Percentiles rank a stretch among this genome's conserved stretches.
Evolutionary conservation across 1,284 basidiomycete genomes (phyloP).

Genomic region (Cutaneotrichosporon arboriforme): DNA sequence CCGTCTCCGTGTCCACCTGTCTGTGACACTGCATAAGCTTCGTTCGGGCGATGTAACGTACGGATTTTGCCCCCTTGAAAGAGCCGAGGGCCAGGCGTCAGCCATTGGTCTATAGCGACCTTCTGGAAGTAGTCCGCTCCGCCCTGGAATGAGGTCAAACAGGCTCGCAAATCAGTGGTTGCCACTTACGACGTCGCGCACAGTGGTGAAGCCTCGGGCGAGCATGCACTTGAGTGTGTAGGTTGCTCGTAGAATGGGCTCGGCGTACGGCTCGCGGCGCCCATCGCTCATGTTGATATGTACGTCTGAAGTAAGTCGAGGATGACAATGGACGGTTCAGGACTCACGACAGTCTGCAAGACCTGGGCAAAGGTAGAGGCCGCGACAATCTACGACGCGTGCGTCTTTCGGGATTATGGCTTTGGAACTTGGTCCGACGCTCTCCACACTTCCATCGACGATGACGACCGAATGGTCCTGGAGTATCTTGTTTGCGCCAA

Average conservation of each 20-base stretch:
- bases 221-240: slow-evolving; percentile 50
- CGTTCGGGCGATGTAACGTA: neutral
- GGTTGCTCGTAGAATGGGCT: slow-evolving; percentile 35
- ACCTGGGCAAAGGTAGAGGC: slow-evolving; percentile 20
- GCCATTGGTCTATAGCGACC: slow-evolving; percentile 19
- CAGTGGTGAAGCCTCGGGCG: slow-evolving; percentile 52
- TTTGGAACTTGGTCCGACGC: neutral
- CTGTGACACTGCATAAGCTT: slow-evolving; percentile 9
- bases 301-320: slow-evolving; percentile 18
- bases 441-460: slow-evolving; percentile 14
- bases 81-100: slow-evolving; percentile 19
- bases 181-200: slow-evolving; percentile 46
- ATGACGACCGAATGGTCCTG: slow-evolving; percentile 11
- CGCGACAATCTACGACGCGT: slow-evolving; percentile 14
- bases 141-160: slow-evolving; percentile 9
- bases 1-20: slow-evolving; percentile 20
- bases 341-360: slow-evolving; percentile 23
- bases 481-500: slow-evolving; percentile 12
- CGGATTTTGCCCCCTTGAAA: slow-evolving; percentile 18
- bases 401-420: neutral
- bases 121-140: slow-evolving; percentile 18
- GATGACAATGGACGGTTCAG: too few species aligned
- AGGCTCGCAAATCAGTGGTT: neutral
- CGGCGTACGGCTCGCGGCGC: slow-evolving; percentile 6
- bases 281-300: slow-evolving; percentile 25